phyloP scores from a whole-genome alignment of 768 basidiomycete genomes.

The Suillus sp. region DNA sequence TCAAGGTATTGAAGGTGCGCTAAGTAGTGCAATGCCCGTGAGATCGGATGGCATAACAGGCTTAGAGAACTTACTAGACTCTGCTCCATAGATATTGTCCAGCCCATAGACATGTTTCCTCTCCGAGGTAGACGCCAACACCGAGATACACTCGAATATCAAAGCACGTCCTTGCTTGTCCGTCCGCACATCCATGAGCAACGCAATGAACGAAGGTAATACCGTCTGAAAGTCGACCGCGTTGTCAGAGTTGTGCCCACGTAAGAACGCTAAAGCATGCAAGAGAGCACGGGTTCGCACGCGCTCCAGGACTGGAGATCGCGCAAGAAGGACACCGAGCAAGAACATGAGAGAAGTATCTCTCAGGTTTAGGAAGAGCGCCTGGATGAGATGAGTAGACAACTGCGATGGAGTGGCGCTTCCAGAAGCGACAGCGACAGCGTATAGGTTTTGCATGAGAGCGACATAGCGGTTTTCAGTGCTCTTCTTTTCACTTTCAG shows the following conservation, averaged over 20 bases:
- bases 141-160: constrained; percentile 57
- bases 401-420: constrained; percentile 44
- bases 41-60: constrained; percentile 9
- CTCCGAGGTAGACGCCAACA: constrained; percentile 43
- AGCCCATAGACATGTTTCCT: constrained; percentile 65
- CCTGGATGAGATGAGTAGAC: constrained; percentile 57
- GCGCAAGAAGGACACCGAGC: constrained; percentile 64
- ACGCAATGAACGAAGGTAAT: constrained; percentile 67
- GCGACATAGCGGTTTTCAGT: constrained; percentile 48
- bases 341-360: constrained; percentile 81
- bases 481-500: constrained; percentile 19
- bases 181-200: constrained; percentile 39
- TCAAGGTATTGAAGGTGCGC: constrained; percentile 67
- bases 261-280: constrained; percentile 80
- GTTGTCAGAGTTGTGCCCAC: constrained; percentile 61
- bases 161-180: constrained; percentile 33
- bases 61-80: constrained; percentile 46
- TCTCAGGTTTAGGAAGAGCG: constrained; percentile 67
- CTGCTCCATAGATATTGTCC: constrained; percentile 70
- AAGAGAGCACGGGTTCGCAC: constrained; percentile 60
- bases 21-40: constrained; percentile 30
- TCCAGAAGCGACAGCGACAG: constrained; percentile 58
- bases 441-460: constrained; percentile 70
- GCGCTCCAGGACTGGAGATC: constrained; percentile 28
- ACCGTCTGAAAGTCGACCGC: constrained; percentile 81